phyloP scores from a whole-genome alignment of 306 rosid genomes.

The Leucaena leucocephala region DNA sequence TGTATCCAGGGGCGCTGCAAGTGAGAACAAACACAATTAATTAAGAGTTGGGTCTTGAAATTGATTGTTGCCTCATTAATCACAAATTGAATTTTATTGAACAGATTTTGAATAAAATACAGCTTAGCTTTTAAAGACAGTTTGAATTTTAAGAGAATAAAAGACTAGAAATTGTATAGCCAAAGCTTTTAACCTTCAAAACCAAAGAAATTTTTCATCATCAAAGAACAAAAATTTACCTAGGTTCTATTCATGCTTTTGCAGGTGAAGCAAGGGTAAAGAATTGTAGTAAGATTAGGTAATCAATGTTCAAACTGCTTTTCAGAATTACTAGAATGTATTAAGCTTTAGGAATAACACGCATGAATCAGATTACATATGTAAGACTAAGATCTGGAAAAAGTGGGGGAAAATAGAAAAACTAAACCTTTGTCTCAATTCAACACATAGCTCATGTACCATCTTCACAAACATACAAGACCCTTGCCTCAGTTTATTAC shows the following conservation, averaged over 20 bases:
- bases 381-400: background rate
- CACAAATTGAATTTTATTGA: background rate
- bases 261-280: background rate
- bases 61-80: conserved; percentile 7
- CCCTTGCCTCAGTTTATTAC: background rate
- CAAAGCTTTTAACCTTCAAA: background rate
- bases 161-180: background rate
- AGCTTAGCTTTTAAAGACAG: background rate
- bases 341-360: background rate
- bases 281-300: conserved; percentile 1
- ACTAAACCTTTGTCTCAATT: background rate
- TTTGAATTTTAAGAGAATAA: background rate
- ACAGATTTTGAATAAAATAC: background rate
- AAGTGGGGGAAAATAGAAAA: background rate
- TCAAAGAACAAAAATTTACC: background rate
- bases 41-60: conserved; percentile 23
- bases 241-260: background rate
- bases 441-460: background rate
- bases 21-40: conserved; percentile 23
- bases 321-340: background rate
- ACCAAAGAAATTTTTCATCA: background rate
- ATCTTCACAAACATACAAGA: background rate
- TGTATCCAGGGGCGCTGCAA: conserved; percentile 70
- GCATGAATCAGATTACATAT: background rate
- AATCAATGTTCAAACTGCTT: conserved; percentile 3